phyloP scores from a whole-genome alignment of 2,329 filamentous ascomycete genomes.

The Coniochaeta hoffmannii region DNA sequence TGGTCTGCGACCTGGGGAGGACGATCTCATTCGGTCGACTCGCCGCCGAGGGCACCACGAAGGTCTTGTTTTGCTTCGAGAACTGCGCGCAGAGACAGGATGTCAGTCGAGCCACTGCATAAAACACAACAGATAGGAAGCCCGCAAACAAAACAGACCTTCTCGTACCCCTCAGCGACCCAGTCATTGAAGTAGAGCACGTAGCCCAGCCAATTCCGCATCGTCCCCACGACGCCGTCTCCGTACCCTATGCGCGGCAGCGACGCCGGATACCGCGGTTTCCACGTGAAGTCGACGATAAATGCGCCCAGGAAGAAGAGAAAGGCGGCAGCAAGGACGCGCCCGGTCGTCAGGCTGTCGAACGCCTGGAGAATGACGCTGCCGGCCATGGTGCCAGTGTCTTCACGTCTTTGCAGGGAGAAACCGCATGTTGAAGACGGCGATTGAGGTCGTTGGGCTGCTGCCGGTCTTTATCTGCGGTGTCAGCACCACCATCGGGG shows the following conservation, averaged over 20 bases:
- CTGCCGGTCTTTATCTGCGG: neutral
- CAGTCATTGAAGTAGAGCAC: constrained; percentile 29
- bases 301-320: constrained; percentile 30
- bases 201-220: constrained; percentile 32
- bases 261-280: constrained; percentile 29
- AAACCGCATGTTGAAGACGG: neutral
- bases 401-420: neutral
- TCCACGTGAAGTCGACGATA: constrained; percentile 28
- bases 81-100: constrained; percentile 20
- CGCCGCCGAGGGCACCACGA: constrained; percentile 32
- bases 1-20: constrained; percentile 32
- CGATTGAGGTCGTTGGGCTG: neutral
- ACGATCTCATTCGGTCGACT: constrained; percentile 35
- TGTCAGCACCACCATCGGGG: neutral
- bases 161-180: constrained; percentile 34
- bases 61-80: constrained; percentile 31
- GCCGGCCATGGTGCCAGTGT: neutral
- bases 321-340: constrained; percentile 17
- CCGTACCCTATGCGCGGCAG: constrained; percentile 34
- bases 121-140: neutral
- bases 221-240: constrained; percentile 24
- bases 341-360: constrained; percentile 22
- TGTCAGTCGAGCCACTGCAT: neutral
- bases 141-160: constrained; percentile 19
- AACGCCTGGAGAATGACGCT: constrained; percentile 17